A percentile compares a stretch with the other conserved stretches of the same genome.
Conservation (phyloP, 2,329 filamentous ascomycete species). For the Drechslerella coelobrocha region DNA sequence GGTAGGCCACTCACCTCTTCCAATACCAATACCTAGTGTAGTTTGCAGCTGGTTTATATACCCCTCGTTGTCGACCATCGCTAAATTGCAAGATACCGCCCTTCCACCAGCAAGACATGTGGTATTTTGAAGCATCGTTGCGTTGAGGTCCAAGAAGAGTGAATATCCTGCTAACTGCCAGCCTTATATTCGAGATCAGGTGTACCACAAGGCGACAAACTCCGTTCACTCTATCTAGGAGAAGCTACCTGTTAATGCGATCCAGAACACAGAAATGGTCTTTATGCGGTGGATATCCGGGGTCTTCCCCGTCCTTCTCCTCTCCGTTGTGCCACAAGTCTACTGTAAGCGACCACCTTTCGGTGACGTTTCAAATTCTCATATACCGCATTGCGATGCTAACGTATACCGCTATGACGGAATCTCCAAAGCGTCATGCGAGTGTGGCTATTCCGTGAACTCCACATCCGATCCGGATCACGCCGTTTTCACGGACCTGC, state of each 20-base stretch:
- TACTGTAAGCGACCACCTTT: background rate
- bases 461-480: constrained; percentile 59
- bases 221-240: too few relatives aligned
- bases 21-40: too few relatives aligned
- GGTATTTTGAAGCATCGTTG: background rate
- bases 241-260: background rate
- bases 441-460: constrained; percentile 73
- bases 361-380: too few relatives aligned
- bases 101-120: background rate
- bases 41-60: background rate
- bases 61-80: too few relatives aligned
- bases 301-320: background rate
- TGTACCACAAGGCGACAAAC: too few relatives aligned
- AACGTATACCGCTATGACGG: constrained; percentile 5
- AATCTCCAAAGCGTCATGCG: constrained; percentile 61
- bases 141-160: background rate
- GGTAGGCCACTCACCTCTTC: too few relatives aligned
- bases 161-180: background rate
- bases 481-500: constrained; percentile 70
- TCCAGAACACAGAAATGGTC: background rate
- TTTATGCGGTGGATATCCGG: background rate
- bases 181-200: too few relatives aligned
- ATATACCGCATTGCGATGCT: too few relatives aligned
- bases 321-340: background rate
- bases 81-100: too few relatives aligned